phyloP scores from a whole-genome alignment of 345 rosid genomes.

The Eucalyptus rudis region DNA sequence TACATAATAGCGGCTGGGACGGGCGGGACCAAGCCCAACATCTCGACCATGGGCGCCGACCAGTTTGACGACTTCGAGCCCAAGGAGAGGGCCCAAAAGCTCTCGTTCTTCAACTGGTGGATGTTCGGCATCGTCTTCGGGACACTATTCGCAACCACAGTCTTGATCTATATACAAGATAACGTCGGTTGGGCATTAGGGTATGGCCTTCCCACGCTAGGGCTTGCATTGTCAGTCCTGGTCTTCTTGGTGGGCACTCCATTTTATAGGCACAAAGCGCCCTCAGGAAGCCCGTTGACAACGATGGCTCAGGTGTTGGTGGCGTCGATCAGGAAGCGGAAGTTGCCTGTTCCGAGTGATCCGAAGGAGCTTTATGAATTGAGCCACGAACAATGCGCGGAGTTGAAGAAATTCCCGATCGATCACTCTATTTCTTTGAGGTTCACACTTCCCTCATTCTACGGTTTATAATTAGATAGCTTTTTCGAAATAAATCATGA shows the following conservation, averaged over 20 bases:
- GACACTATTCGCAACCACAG: conserved; percentile 37
- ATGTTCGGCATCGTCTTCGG: conserved; percentile 51
- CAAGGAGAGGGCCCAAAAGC: conserved; percentile 36
- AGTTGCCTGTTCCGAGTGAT: conserved; percentile 18
- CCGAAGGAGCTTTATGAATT: conserved; percentile 39
- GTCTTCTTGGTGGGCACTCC: conserved; percentile 33
- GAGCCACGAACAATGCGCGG: conserved; percentile 11
- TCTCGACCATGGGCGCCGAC: conserved; percentile 63
- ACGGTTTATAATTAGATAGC: neutral
- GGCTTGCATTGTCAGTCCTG: conserved; percentile 14
- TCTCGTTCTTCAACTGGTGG: conserved; percentile 72
- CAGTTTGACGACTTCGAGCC: conserved; percentile 52
- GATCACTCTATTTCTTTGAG: conserved; percentile 32
- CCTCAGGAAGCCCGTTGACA: conserved; percentile 34
- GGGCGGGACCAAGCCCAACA: conserved; percentile 60
- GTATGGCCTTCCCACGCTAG: conserved; percentile 34
- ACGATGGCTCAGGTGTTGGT: conserved; percentile 30
- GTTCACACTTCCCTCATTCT: neutral
- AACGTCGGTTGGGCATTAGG: conserved; percentile 30
- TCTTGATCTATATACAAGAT: conserved; percentile 43
- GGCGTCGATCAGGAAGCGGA: conserved; percentile 34
- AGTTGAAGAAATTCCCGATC: conserved; percentile 10
- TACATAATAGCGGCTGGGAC: conserved; percentile 36
- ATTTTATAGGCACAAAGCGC: conserved; percentile 35
- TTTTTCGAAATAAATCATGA: neutral